Base-by-base conservation (phyloP, 1,284 basidiomycete genomes). In the Ustanciosporium gigantosporum region DNA sequence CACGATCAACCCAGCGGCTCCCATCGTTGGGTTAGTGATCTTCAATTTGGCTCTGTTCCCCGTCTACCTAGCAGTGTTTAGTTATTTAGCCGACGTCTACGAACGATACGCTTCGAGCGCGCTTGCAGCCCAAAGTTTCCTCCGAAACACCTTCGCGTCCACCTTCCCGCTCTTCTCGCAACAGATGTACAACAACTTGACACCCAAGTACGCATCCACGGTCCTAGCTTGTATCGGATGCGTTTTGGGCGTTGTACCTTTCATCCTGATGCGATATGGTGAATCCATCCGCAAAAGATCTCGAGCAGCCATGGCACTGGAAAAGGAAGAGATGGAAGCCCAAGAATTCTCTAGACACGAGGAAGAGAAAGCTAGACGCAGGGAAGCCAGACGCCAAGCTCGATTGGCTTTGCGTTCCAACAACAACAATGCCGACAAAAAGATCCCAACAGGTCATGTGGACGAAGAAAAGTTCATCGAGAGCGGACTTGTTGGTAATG, bases 21-120 rank as follows among this genome's bases (percentile, higher is more conserved):
- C 66, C 31, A 56, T 72, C 41, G 41, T 72, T 23, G 66, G 60
- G 0, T 37, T 72, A 25, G 49, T 52, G 2, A 24, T 70, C 37
- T 70, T 65, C 43, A 46, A 57, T 24, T 23, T 43, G 3, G 68
- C 43, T 2, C 36, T 61, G 2, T 70, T 53, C 40, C 58, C 56
- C 16, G 43, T 68, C 7, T 57, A 58, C 35, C 34, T 53, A 5
- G 73, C 58, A 3, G 66, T 59, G 22, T 66, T 68, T 21, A 36
- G 31, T 9, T 68, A 58, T 40, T 49, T 74, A 1, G 64, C 62
- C 3, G 71, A 72, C 21, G 42, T 50, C 0, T 76, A 73, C 35
- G 74, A 72, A 36, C 46, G 62, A 2, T 76, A 74, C 48, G 79
- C 78, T 6, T 79, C 78, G 0, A 52, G 46, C 27, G 66, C 68